Percentiles rank a stretch among this genome's conserved stretches.
phyloP scores from a whole-genome alignment of 2,329 filamentous ascomycete species.

The Tolypocladium cylindrosporum region DNA sequence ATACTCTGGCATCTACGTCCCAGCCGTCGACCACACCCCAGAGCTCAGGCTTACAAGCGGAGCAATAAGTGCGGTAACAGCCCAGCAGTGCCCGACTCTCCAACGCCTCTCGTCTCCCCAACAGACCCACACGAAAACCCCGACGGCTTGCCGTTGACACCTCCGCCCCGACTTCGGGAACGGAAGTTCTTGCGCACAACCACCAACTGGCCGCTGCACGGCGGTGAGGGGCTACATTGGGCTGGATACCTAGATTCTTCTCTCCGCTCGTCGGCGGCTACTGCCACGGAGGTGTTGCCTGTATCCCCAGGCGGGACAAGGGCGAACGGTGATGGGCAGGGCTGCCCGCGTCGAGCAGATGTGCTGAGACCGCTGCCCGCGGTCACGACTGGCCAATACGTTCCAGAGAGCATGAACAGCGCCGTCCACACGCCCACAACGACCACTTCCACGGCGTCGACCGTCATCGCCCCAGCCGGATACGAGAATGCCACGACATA shows the following conservation, averaged over 20 bases:
- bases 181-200: slow-evolving; percentile 28
- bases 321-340: neutral
- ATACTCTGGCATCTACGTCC: slow-evolving; percentile 23
- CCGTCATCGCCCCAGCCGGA: neutral
- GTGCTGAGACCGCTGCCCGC: neutral
- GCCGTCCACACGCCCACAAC: neutral
- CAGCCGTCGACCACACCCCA: slow-evolving; percentile 6
- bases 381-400: neutral
- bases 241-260: neutral
- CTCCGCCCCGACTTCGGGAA: slow-evolving; percentile 38
- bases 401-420: neutral
- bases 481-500: neutral
- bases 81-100: slow-evolving; percentile 16
- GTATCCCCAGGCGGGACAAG: neutral
- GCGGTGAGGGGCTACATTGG: neutral
- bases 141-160: slow-evolving; percentile 23
- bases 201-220: neutral
- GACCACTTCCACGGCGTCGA: neutral
- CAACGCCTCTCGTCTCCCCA: slow-evolving; percentile 32
- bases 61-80: neutral
- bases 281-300: neutral
- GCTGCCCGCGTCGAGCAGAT: neutral
- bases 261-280: neutral
- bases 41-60: neutral
- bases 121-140: slow-evolving; percentile 14